A percentile compares a stretch with the other conserved stretches of the same genome.
phyloP scores from a whole-genome alignment of 2,329 filamentous ascomycete species.

The Botrytis fragariae region DNA sequence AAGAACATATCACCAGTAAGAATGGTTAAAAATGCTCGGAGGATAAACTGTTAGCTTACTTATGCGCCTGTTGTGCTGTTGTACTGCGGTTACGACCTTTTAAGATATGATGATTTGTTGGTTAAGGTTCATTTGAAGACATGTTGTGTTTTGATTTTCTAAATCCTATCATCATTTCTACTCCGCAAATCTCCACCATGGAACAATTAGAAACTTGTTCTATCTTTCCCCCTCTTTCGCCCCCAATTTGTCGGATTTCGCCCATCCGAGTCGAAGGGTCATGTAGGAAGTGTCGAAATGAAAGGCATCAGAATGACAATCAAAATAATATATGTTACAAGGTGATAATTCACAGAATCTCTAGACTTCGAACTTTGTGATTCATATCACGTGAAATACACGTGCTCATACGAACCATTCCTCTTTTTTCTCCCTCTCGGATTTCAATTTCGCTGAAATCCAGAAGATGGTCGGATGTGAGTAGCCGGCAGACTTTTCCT shows the following conservation, averaged over 20 bases:
- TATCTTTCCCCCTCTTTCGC: background rate
- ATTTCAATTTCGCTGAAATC: background rate
- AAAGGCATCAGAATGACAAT: background rate
- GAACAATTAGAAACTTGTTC: constrained; percentile 22
- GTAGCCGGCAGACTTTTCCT: constrained; percentile 7
- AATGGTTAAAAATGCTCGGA: background rate
- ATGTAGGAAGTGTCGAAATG: background rate
- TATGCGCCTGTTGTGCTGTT: constrained; percentile 13
- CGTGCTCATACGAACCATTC: background rate
- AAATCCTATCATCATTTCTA: constrained; percentile 8
- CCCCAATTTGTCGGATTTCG: constrained; percentile 1
- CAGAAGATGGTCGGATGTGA: constrained; percentile 14
- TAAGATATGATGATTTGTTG: constrained; percentile 2
- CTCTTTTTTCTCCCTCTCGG: background rate
- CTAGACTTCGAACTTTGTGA: background rate
- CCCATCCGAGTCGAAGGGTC: constrained; percentile 6
- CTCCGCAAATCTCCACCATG: constrained; percentile 11
- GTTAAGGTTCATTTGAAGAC: constrained; percentile 8
- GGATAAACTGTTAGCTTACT: background rate
- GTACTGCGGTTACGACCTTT: background rate
- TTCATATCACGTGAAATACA: background rate
- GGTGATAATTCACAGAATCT: background rate
- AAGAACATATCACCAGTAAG: background rate
- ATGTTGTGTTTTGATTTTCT: constrained; percentile 15
- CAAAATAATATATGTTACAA: background rate